Base-by-base conservation (phyloP, 371 early-diverging fungal species). In the Mucor piriformis region DNA sequence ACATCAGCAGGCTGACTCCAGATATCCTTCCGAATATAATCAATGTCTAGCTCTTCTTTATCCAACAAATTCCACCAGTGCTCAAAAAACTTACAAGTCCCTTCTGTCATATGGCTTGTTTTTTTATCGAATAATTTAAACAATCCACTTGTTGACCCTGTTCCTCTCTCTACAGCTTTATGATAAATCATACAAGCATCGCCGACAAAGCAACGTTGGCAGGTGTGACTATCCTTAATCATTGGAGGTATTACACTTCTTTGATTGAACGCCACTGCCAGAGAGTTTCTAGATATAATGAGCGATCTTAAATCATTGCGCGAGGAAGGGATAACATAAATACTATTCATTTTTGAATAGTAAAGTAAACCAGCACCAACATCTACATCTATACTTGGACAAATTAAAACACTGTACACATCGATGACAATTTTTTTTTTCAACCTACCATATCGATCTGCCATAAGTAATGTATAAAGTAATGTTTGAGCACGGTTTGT, bases 401-500 rank as follows among this genome's bases (percentile, higher is more conserved):
- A 6, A 29, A 5, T n/a, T 40, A 40, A 6, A 40, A n/a, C 4
- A 20, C 1, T 24, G 25, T 47, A 25, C 27, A 48, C 27, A 10
- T 48, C 11, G 11, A 13, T 40, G n/a, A 10, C 10, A 32, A 49
- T 23, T 7, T 32, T 13, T 56, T 51, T 37, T 12, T 12, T 37
- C 12, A n/a, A 37, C 43, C 57, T 81, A 90, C 87, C 86, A 67
- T 96, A 95, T 32, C 89, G 81, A 66, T 96, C 98, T 32, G 85
- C 74, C 85, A 98, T 82, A 25, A 96, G 64, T 27, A 96, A 76
- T 7, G 91, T 88, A 69, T 98, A 98, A 4, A 97, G 64, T 4
- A 85, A 68, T 0, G 95, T 87, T 68, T 98, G 98, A 0, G 96
- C 93, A 3, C 88, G 84, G 72, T 98, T 95, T 2, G 88, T 66